Evolutionary conservation across 2,329 filamentous ascomycete genomes (phyloP).

Genomic region (Aspergillus luchuensis): DNA sequence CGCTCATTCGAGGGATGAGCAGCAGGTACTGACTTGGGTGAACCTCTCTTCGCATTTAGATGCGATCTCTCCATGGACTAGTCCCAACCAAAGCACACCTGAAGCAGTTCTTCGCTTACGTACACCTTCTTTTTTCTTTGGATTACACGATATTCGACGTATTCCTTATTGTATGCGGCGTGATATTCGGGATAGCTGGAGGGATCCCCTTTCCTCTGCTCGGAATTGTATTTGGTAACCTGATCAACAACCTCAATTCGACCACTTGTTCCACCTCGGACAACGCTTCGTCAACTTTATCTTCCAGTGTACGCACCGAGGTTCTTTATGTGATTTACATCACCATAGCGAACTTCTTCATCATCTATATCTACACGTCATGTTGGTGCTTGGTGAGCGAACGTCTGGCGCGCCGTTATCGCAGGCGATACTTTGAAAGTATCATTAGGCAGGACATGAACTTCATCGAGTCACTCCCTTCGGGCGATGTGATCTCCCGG

Average conservation of each 20-base stretch:
- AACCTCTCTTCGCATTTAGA: not conserved
- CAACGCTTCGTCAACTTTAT: conserved; percentile 13
- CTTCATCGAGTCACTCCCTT: conserved; percentile 65
- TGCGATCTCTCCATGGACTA: conserved; percentile 18
- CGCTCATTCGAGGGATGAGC: not conserved
- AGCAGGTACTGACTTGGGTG: not conserved
- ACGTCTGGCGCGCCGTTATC: conserved; percentile 63
- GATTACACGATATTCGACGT: conserved; percentile 33
- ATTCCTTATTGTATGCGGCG: conserved; percentile 30
- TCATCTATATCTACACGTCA: conserved; percentile 65
- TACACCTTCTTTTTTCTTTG: conserved; percentile 29
- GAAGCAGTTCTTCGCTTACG: conserved; percentile 26
- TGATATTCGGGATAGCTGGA: conserved; percentile 37
- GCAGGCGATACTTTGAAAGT: conserved; percentile 60
- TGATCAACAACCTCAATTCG: conserved; percentile 43
- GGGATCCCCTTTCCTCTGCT: conserved; percentile 44
- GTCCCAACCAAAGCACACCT: conserved; percentile 24
- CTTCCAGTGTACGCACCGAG: conserved; percentile 43
- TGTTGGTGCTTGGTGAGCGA: conserved; percentile 67
- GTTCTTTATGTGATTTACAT: conserved; percentile 65
- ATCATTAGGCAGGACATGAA: conserved; percentile 63
- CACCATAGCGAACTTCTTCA: conserved; percentile 62
- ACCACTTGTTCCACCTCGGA: conserved; percentile 27
- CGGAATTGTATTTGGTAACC: conserved; percentile 43
- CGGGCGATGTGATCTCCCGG: conserved; percentile 64